Evolutionary conservation across 306 rosid species (phyloP).

Genomic region (Ochetophila trinervis): DNA sequence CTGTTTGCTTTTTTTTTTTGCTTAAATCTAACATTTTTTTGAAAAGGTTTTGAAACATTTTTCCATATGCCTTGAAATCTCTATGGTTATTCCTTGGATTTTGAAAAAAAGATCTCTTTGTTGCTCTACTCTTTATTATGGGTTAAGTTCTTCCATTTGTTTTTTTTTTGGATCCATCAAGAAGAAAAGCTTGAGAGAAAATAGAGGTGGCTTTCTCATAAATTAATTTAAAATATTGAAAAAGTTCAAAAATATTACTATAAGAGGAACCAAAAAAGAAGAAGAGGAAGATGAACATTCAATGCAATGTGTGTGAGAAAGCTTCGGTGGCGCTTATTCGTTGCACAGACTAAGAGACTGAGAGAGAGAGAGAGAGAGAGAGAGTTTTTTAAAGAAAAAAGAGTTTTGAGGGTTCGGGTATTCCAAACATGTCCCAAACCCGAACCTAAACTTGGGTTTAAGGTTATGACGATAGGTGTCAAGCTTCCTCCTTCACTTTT

Average conservation of each 20-base stretch:
- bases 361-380: too few relatives aligned
- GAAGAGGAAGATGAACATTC: slow-evolving; percentile 66
- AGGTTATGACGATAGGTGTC: too few relatives aligned
- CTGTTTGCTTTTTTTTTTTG: too few relatives aligned
- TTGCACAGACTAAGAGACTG: slow-evolving; percentile 95
- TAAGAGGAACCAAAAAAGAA: too few relatives aligned
- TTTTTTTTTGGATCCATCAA: neutral
- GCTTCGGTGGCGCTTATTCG: slow-evolving; percentile 89
- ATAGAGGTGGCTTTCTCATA: neutral
- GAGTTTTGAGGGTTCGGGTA: too few relatives aligned
- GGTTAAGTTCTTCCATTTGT: neutral
- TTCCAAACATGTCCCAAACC: too few relatives aligned
- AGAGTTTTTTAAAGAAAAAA: too few relatives aligned
- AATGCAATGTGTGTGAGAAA: slow-evolving; percentile 97
- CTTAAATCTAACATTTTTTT: too few relatives aligned
- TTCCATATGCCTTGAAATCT: neutral
- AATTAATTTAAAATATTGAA: neutral
- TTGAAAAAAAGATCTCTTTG: neutral
- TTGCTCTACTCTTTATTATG: neutral
- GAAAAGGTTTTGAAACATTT: too few relatives aligned
- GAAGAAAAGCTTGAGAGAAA: neutral
- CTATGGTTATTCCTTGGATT: neutral
- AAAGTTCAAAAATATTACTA: neutral
- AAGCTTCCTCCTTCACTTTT: too few relatives aligned
- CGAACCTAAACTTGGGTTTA: too few relatives aligned